Evolutionary conservation across 192 early-diverging fungal genomes (phyloP).

Genomic region (Kickxella alabastrina): DNA sequence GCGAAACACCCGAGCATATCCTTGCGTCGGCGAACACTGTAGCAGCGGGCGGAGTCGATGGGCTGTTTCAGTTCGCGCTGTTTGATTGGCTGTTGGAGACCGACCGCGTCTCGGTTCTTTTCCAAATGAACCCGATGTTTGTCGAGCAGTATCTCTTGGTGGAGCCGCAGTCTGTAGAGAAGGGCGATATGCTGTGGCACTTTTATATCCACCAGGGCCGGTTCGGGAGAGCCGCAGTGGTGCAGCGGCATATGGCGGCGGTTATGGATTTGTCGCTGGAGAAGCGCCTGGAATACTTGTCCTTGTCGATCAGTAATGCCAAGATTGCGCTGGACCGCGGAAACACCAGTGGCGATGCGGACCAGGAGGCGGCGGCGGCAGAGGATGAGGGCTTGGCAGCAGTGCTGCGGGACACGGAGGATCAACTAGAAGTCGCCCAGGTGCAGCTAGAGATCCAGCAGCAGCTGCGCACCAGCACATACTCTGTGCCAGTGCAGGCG

Average conservation of each 20-base stretch:
- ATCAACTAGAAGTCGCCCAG: constrained; percentile 58
- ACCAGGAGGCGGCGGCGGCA: not conserved
- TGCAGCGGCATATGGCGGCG: constrained; percentile 48
- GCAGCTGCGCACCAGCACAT: constrained; percentile 5
- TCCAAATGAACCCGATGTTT: constrained; percentile 45
- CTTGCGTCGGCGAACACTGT: too few species aligned
- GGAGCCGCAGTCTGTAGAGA: constrained; percentile 51
- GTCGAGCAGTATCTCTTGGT: constrained; percentile 53
- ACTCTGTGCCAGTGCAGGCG: too few species aligned
- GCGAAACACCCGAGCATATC: constrained; percentile 29
- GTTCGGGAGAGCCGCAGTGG: constrained; percentile 58
- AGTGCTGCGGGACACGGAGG: constrained; percentile 54
- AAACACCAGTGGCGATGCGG: not conserved
- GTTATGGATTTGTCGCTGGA: constrained; percentile 40
- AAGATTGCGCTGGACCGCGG: constrained; percentile 55
- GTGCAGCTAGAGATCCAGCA: constrained; percentile 54
- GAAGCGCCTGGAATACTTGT: constrained; percentile 59
- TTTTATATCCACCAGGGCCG: constrained; percentile 60
- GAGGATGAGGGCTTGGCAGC: constrained; percentile 38
- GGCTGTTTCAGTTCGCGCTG: constrained; percentile 61
- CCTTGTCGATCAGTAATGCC: constrained; percentile 59
- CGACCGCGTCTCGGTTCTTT: constrained; percentile 45
- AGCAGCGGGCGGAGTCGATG: too few species aligned
- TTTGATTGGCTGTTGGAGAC: constrained; percentile 63
- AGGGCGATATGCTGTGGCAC: constrained; percentile 62